phyloP scores from a whole-genome alignment of 345 rosid species.

The Physaria fendleri region DNA sequence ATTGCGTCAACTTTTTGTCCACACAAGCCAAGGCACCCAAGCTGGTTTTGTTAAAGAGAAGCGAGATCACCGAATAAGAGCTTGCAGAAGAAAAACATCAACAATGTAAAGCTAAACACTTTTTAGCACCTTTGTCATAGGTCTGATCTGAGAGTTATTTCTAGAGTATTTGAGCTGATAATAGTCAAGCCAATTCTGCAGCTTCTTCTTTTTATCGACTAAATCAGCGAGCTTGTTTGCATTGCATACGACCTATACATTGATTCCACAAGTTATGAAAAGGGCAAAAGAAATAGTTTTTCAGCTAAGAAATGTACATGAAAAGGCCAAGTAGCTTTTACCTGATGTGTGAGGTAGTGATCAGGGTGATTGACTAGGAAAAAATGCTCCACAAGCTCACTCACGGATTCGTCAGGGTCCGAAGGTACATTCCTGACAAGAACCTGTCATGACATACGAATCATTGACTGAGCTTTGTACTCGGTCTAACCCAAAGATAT shows the following conservation, averaged over 20 bases:
- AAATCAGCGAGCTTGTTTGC: slow-evolving; percentile 79
- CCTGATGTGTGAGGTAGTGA: slow-evolving; percentile 73
- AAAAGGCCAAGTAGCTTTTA: slow-evolving; percentile 3
- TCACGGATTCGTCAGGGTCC: slow-evolving; percentile 66
- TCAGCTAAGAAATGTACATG: background rate
- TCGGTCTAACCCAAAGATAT: background rate
- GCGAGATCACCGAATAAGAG: background rate
- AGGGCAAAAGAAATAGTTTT: background rate
- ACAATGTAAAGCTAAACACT: background rate
- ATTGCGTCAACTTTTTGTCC: slow-evolving; percentile 81
- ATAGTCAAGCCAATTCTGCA: slow-evolving; percentile 87
- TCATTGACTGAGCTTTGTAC: background rate
- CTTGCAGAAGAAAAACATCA: background rate
- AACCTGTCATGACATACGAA: slow-evolving; percentile 35
- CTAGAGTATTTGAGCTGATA: slow-evolving; percentile 61
- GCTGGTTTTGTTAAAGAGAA: slow-evolving; percentile 39
- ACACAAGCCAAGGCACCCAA: slow-evolving; percentile 79
- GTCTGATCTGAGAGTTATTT: slow-evolving; percentile 42
- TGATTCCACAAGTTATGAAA: background rate
- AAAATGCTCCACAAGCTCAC: slow-evolving; percentile 84
- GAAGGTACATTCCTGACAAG: slow-evolving; percentile 81
- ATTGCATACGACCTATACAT: slow-evolving; percentile 65
- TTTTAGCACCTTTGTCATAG: slow-evolving; percentile 51
- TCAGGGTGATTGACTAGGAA: slow-evolving; percentile 82
- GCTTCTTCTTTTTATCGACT: slow-evolving; percentile 57